A percentile compares a stretch with the other conserved stretches of the same genome.
phyloP scores from a whole-genome alignment of 345 rosid species.

The Capsella bursapastoris region DNA sequence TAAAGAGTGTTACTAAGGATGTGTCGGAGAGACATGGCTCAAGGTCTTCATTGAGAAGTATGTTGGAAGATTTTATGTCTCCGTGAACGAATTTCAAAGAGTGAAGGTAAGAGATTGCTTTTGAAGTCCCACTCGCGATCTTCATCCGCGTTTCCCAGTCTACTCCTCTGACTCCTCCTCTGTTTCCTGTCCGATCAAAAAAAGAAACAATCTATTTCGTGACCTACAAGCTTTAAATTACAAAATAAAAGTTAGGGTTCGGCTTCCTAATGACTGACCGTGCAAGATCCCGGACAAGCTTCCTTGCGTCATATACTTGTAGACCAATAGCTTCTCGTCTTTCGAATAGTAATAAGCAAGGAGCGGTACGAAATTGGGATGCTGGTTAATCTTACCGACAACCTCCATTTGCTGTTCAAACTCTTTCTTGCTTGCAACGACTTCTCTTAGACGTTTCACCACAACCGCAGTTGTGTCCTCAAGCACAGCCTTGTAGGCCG shows the following conservation, averaged over 20 bases:
- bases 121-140: conserved; percentile 65
- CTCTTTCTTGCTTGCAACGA: conserved; percentile 68
- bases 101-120: conserved; percentile 69
- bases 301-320: conserved; percentile 62
- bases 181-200: conserved; percentile 45
- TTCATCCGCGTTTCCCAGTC: conserved; percentile 80
- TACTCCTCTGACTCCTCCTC: conserved; percentile 47
- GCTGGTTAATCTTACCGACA: conserved; percentile 59
- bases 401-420: conserved; percentile 85
- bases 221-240: conserved; percentile 17
- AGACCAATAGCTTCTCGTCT: conserved; percentile 78
- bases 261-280: conserved; percentile 42
- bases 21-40: conserved; percentile 72
- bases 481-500: conserved; percentile 76
- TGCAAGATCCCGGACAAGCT: conserved; percentile 74
- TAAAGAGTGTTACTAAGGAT: conserved; percentile 62
- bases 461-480: conserved; percentile 81
- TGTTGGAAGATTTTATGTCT: conserved; percentile 75
- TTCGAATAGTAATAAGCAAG: conserved; percentile 72
- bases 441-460: conserved; percentile 85
- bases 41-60: conserved; percentile 62
- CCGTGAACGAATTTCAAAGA: conserved; percentile 64
- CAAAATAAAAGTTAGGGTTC: conserved; percentile 8
- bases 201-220: conserved; percentile 1
- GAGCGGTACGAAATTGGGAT: conserved; percentile 62